Base-by-base conservation (phyloP, 2,329 filamentous ascomycete genomes). In the Dothistroma septosporum region DNA sequence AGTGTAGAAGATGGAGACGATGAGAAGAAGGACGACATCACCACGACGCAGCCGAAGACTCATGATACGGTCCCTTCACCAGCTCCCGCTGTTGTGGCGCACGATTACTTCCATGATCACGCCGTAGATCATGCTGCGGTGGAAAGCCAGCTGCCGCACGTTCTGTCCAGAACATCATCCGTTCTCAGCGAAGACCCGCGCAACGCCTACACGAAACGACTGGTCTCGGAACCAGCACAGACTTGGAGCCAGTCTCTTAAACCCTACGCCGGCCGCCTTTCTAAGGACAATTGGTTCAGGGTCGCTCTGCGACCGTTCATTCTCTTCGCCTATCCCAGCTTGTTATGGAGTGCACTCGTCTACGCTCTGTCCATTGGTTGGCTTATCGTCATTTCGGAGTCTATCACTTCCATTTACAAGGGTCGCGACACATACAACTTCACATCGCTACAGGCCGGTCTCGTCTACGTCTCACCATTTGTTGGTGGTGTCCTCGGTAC, bases 341-440 rank as follows among this genome's bases (percentile, higher is more conserved):
- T 97, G 1, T 82, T 97, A 9, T 97, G 92, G 93, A 93, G 90
- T 6, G 80, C 91, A 0, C 80, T 89, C 0, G 85, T 96, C 4
- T 97, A 97, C 73, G 81, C 92, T 0, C 87, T 94, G 68, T 94
- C 92, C 0, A 85, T 97, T 7, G 93, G 93, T 41, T 97, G 93
- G 94, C 82, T 97, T 31, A 97, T 97, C 66, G 92, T 97, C 48
- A 84, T 97, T 1, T 96, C 92, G 0, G 92, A 97, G 75, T 89
- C 89, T 0, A 86, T 97, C 2, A 84, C 91, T 0, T 82, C 88
- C 61, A 89, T 97, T 62, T 97, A 91, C 74, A 85, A 89, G 41
- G 80, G 85, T 58, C 78, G 80, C 0, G 78, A 83, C 0, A 81
- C 80, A 0, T 97, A 97, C 78, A 85, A 92, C 67, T 97, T 97